A percentile compares a stretch with the other conserved stretches of the same genome.
These are phyloP conservation scores for Lagerstroemia speciosa DNA, from an alignment of 345 rosid species.

Conservation along the genomic window DNA sequence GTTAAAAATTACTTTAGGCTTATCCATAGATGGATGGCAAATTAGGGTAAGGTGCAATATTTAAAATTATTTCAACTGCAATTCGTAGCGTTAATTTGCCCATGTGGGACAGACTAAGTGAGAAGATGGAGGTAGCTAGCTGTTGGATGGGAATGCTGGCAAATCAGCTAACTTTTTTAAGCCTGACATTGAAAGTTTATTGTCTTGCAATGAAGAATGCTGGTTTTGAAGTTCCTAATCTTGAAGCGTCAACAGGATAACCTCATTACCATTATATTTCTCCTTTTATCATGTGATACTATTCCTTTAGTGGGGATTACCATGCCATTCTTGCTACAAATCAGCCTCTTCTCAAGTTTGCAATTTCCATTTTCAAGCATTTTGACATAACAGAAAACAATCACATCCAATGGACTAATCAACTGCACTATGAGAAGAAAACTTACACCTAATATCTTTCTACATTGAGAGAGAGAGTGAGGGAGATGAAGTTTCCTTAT, in stretches of 20 bases:
- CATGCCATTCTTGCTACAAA: not conserved
- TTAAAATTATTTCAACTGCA: not conserved
- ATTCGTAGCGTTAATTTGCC: not conserved
- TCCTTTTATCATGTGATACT: not conserved
- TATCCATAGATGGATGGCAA: not conserved
- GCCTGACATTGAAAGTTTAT: not conserved
- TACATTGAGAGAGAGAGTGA: not conserved
- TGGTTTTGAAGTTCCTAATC: not conserved
- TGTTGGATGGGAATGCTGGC: not conserved
- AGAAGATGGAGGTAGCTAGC: not conserved
- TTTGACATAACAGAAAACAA: not conserved
- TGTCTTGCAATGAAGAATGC: not conserved
- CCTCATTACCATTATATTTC: not conserved
- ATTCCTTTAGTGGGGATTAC: not conserved
- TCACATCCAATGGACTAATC: not conserved
- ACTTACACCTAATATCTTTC: not conserved
- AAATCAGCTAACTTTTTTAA: not conserved
- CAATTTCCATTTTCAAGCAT: not conserved
- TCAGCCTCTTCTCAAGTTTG: not conserved
- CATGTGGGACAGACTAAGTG: not conserved
- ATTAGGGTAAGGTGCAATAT: not conserved
- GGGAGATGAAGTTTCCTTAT: not conserved
- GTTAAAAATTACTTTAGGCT: not conserved
- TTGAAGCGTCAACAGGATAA: not conserved
- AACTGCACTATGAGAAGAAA: not conserved